Percentiles rank a stretch among this genome's conserved stretches.
Evolutionary conservation across 139 green algal species (phyloP).

Genomic region (Cymbomonas tetramitiformis): DNA sequence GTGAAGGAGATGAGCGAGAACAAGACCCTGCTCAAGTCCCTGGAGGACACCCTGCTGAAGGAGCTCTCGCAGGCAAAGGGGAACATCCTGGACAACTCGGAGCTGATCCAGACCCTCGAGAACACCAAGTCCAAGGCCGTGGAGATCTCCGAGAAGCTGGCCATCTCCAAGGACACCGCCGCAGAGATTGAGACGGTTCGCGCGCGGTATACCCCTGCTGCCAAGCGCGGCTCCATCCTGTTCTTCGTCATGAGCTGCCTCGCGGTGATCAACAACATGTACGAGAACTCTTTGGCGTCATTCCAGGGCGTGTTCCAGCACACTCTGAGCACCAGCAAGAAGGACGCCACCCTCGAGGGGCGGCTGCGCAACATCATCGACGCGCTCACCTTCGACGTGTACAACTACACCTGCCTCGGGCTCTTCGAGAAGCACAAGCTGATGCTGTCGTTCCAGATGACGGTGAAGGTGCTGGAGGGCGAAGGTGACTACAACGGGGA

Average conservation of each 20-base stretch:
- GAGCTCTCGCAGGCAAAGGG: constrained; percentile 59
- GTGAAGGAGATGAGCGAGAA: constrained; percentile 42
- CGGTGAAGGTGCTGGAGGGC: constrained; percentile 55
- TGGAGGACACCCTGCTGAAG: constrained; percentile 60
- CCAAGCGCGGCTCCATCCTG: constrained; percentile 55
- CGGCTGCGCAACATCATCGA: constrained; percentile 59
- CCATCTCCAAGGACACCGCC: constrained; percentile 39
- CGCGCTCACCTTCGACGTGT: constrained; percentile 57
- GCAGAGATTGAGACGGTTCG: constrained; percentile 53
- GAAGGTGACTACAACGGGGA: constrained; percentile 37
- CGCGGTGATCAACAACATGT: constrained; percentile 60
- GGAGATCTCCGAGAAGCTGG: constrained; percentile 61
- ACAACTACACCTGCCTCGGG: constrained; percentile 62
- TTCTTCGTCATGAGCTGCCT: constrained; percentile 65
- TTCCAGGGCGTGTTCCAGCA: constrained; percentile 57
- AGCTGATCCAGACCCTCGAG: constrained; percentile 65
- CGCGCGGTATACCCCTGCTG: constrained; percentile 46
- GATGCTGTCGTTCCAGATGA: constrained; percentile 66
- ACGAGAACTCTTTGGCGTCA: constrained; percentile 48
- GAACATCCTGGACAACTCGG: constrained; percentile 72
- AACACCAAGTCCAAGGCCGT: constrained; percentile 58
- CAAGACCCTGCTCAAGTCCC: constrained; percentile 35
- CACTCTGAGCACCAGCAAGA: constrained; percentile 43
- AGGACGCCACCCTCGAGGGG: constrained; percentile 39
- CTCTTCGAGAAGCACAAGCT: constrained; percentile 72